These are phyloP conservation scores for Phytophthora constricta DNA, from an alignment of 352 stramenopile species.

Conservation along the genomic window DNA sequence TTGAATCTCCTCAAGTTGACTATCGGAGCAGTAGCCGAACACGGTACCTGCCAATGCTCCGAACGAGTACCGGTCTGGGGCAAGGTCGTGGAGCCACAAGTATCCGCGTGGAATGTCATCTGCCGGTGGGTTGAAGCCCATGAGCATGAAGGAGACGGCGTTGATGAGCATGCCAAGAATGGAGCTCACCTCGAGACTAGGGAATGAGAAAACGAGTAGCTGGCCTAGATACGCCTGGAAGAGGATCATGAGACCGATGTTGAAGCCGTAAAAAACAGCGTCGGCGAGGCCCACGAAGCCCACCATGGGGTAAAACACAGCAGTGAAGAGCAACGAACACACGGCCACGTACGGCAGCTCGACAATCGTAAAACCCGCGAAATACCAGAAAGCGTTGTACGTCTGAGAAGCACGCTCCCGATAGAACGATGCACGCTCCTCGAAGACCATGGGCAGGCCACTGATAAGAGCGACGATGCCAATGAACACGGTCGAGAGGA, in stretches of 20 bases:
- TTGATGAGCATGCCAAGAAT: conserved; percentile 37
- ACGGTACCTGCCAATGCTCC: conserved; percentile 30
- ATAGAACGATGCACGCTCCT: neutral
- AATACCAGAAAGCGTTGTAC: conserved; percentile 1
- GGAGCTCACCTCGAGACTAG: conserved; percentile 28
- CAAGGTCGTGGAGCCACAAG: conserved; percentile 31
- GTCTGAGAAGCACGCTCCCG: neutral
- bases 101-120: conserved; percentile 21
- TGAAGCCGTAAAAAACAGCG: conserved; percentile 28
- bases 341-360: conserved; percentile 24
- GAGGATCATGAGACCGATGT: conserved; percentile 27
- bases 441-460: neutral
- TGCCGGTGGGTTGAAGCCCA: conserved; percentile 44
- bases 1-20: conserved; percentile 21
- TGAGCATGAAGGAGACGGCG: conserved; percentile 39
- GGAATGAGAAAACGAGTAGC: conserved; percentile 38
- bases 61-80: conserved; percentile 34
- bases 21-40: conserved; percentile 39
- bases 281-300: conserved; percentile 21
- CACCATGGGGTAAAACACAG: conserved; percentile 33
- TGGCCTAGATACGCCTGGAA: conserved; percentile 37
- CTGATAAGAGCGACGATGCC: neutral
- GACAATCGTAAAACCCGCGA: neutral
- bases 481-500: neutral
- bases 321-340: conserved; percentile 14